Evolutionary conservation across 2,329 filamentous ascomycete genomes (phyloP), one percentile per base, ranked within the genome.

Genomic region (Cercospora citrullina): DNA sequence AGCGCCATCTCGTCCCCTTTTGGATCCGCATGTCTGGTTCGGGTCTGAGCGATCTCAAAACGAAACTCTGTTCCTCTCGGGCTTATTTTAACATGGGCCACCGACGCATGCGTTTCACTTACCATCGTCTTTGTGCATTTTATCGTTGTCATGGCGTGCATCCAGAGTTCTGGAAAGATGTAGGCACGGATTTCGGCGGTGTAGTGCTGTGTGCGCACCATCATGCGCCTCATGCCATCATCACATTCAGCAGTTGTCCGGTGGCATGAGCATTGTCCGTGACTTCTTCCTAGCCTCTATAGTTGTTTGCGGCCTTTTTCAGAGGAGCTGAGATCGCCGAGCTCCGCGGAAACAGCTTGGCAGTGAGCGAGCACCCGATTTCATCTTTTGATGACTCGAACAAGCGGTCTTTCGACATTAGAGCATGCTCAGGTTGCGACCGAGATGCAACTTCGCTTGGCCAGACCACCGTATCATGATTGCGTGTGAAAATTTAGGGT

Each of bases 91-190:
- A 14, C 48, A n/a, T 53, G 21, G 48, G 53, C 55, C 63, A 60
- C 51, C 55, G 58, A 66, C 59, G 64, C 64, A 66, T 18, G 45
- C 61, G 64, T 66, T 45, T 66, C 58, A 62, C 30, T 58, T 60
- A 14, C 55, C 63, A 60, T 60, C 55, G 55, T 45, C 16, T 12
- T 21, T 21, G 60, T 48, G 31, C 28, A 21, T 31, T 16, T 42
- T 5, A 63, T 55, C 30, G 39, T 53, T 26, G 26, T 36, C 30
- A 55, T 63, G 61, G 45, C 48, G n/a, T 63, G 28, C 45, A 33
- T 51, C 60, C 21, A 39, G 21, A 36, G 21, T 28, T 18, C 33
- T 30, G 45, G 18, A 28, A 10, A n/a, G 39, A 62, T n/a, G 6
- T n/a, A 14, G 45, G 26, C n/a, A 48, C 16, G 12, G 26, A 48